Evolutionary conservation across 202 grass and related monocot genomes (phyloP).

Genomic region (Schoenoplectus tabernaemontani): DNA sequence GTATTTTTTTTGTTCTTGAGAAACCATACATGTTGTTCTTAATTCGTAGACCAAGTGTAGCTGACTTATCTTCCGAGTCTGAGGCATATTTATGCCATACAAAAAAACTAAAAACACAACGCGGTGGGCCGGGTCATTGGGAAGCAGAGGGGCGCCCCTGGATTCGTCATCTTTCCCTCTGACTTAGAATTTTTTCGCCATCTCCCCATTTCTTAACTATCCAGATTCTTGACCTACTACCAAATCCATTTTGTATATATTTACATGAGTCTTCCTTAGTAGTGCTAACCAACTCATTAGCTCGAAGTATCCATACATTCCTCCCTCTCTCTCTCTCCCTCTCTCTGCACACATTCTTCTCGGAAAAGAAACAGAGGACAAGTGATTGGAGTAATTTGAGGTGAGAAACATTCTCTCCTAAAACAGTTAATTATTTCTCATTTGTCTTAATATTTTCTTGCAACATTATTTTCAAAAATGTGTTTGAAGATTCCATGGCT

Average conservation of each 20-base stretch:
- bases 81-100: background rate
- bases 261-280: background rate
- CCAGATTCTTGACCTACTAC: conserved; percentile 1
- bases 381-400: background rate
- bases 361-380: background rate
- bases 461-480: background rate
- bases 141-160: background rate
- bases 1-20: background rate
- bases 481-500: background rate
- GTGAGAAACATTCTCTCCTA: background rate
- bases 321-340: background rate
- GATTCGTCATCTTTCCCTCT: conserved; percentile 10
- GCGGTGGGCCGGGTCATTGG: background rate
- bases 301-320: background rate
- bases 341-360: background rate
- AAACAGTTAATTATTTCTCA: background rate
- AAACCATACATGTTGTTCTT: background rate
- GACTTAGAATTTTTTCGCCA: background rate
- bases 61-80: background rate
- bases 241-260: conserved; percentile 3
- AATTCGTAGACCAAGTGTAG: background rate
- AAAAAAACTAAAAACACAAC: background rate
- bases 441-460: background rate
- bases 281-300: background rate
- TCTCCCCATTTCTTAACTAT: background rate